Percentiles rank a stretch among this genome's conserved stretches.
Conservation (phyloP, 2,329 filamentous ascomycete species). For the Ascochyta rabiei region DNA sequence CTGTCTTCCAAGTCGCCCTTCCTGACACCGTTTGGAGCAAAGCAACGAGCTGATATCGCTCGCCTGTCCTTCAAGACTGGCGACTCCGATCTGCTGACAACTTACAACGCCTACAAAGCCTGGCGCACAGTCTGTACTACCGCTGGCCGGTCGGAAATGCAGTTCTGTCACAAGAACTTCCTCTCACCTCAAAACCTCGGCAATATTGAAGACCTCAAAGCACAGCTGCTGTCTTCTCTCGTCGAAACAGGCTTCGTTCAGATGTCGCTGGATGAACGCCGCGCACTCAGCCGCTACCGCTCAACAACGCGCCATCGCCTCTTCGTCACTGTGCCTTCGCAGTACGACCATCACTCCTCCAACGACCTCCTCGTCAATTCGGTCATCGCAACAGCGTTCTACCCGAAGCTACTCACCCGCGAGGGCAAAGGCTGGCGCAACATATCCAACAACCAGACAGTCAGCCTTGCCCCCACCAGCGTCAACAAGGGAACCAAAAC, state of each 20-base stretch:
- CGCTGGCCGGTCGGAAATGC: slow-evolving; percentile 74
- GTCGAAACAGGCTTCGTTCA: slow-evolving; percentile 84
- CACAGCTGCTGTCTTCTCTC: slow-evolving; percentile 83
- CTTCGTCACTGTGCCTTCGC: slow-evolving; percentile 82
- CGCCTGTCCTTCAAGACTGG: slow-evolving; percentile 79
- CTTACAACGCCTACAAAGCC: slow-evolving; percentile 89
- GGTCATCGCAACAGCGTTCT: slow-evolving; percentile 92
- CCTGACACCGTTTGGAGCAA: slow-evolving; percentile 81
- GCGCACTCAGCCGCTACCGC: slow-evolving; percentile 70
- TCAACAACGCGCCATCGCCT: slow-evolving; percentile 70
- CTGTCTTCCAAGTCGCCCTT: slow-evolving; percentile 95
- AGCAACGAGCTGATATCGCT: slow-evolving; percentile 79
- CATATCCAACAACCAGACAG: slow-evolving; percentile 87
- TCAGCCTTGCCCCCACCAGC: slow-evolving; percentile 84
- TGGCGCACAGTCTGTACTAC: slow-evolving; percentile 85
- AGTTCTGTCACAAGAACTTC: slow-evolving; percentile 95
- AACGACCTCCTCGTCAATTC: slow-evolving; percentile 81
- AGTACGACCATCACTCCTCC: slow-evolving; percentile 75
- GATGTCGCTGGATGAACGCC: slow-evolving; percentile 74
- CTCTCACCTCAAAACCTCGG: slow-evolving; percentile 84
- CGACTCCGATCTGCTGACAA: slow-evolving; percentile 89
- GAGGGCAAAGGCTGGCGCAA: slow-evolving; percentile 90
- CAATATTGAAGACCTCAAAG: slow-evolving; percentile 95
- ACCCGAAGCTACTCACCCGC: slow-evolving; percentile 85
- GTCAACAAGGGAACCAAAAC: slow-evolving; percentile 73